These are phyloP conservation scores for Boletellus ananas DNA, from an alignment of 768 basidiomycete genomes.

Conservation along the genomic window DNA sequence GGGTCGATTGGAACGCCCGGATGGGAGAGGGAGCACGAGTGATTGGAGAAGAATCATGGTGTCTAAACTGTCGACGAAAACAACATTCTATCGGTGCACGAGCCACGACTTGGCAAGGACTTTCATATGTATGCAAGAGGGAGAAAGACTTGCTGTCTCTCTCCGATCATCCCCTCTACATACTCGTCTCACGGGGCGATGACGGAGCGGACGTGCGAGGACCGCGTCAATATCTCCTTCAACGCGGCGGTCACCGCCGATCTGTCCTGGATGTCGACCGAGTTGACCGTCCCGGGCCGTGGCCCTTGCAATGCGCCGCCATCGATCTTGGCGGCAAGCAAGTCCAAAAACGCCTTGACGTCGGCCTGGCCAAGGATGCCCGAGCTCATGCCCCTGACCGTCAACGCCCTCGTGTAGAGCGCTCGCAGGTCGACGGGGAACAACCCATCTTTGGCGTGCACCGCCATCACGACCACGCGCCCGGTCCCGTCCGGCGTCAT, in stretches of 20 bases:
- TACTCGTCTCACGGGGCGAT: slow-evolving; percentile 18
- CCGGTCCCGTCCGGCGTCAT: slow-evolving; percentile 33
- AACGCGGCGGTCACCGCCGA: slow-evolving; percentile 19
- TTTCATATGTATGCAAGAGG: neutral
- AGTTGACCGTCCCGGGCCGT: slow-evolving; percentile 13
- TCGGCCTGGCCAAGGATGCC: slow-evolving; percentile 19
- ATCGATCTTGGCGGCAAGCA: slow-evolving; percentile 30
- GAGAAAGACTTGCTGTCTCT: neutral
- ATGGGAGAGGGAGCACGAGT: too few species aligned
- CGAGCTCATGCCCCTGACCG: slow-evolving; percentile 32
- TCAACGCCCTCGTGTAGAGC: slow-evolving; percentile 29
- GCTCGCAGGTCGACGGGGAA: slow-evolving; percentile 31
- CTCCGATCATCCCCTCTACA: neutral
- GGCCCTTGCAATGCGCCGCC: slow-evolving; percentile 27
- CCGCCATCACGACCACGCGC: slow-evolving; percentile 35
- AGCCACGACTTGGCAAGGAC: neutral
- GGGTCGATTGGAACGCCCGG: too few species aligned
- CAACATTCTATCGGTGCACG: too few species aligned
- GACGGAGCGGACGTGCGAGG: slow-evolving; percentile 28
- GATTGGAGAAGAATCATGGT: too few species aligned
- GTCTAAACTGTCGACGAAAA: too few species aligned
- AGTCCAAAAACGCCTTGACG: slow-evolving; percentile 28
- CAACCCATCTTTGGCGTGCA: slow-evolving; percentile 30
- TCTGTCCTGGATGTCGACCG: slow-evolving; percentile 20
- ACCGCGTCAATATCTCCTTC: slow-evolving; percentile 23